phyloP scores from a whole-genome alignment of 2,329 filamentous ascomycete species.

The Bipolaris cookei region DNA sequence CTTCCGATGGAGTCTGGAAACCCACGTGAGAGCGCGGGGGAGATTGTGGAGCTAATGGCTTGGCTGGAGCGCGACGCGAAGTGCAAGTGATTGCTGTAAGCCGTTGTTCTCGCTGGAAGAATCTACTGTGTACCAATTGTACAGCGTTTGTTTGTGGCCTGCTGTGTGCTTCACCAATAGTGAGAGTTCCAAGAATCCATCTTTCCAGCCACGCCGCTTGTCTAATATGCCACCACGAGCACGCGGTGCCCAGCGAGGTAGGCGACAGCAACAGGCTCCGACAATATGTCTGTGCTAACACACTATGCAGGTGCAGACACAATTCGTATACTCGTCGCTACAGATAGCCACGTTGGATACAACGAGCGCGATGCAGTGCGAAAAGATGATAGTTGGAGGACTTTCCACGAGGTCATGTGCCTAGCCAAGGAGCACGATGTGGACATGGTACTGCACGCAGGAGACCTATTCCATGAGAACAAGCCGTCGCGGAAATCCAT shows the following conservation, averaged over 20 bases:
- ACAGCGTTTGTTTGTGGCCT: neutral
- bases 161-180: neutral
- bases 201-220: neutral
- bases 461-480: slow-evolving; percentile 97
- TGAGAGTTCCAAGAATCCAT: neutral
- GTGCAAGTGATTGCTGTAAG: slow-evolving; percentile 5
- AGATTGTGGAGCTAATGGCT: slow-evolving; percentile 22
- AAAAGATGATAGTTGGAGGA: slow-evolving; percentile 96
- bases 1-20: slow-evolving; percentile 22
- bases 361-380: slow-evolving; percentile 91
- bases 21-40: slow-evolving; percentile 38
- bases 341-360: slow-evolving; percentile 97
- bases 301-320: slow-evolving; percentile 70
- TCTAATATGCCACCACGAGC: slow-evolving; percentile 36
- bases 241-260: slow-evolving; percentile 39
- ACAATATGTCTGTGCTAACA: slow-evolving; percentile 14
- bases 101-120: neutral
- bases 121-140: neutral
- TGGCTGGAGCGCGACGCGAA: slow-evolving; percentile 41
- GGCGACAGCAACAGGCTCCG: slow-evolving; percentile 8
- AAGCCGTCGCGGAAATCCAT: slow-evolving; percentile 94
- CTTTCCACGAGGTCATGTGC: slow-evolving; percentile 94
- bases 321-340: slow-evolving; percentile 91
- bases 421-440: slow-evolving; percentile 87
- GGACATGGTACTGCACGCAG: slow-evolving; percentile 94